Conservation (phyloP, 2,329 filamentous ascomycete species). For the Talaromyces sp. region DNA sequence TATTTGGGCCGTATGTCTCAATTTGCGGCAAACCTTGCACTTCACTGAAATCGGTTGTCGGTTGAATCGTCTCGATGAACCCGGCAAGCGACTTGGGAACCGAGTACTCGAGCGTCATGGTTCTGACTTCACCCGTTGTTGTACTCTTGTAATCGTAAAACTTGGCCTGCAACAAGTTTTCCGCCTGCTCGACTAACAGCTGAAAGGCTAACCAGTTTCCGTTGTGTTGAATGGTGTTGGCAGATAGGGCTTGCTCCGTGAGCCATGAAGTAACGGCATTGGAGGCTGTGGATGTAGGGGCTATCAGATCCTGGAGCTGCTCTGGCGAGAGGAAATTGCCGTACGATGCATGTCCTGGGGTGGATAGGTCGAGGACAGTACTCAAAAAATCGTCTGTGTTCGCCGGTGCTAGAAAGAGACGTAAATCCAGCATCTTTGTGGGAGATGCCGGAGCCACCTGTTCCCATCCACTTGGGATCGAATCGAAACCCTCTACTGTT, state of each 20-base stretch:
- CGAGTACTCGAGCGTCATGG: slow-evolving; percentile 3
- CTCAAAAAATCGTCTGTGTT: not conserved
- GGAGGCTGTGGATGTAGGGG: slow-evolving; percentile 1
- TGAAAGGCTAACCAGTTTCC: slow-evolving; percentile 9
- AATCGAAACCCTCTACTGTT: not conserved
- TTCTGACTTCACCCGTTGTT: not conserved
- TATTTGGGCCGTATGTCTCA: not conserved
- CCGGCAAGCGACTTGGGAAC: slow-evolving; percentile 9
- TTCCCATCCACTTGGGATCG: slow-evolving; percentile 16
- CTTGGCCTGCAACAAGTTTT: slow-evolving; percentile 12
- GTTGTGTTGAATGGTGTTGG: not conserved
- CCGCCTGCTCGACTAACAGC: slow-evolving; percentile 1
- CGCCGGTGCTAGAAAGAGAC: not conserved
- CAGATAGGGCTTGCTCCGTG: not conserved
- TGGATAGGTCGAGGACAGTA: slow-evolving; percentile 1
- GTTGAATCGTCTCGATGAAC: slow-evolving; percentile 14
- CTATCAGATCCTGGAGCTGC: slow-evolving; percentile 10
- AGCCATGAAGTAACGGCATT: slow-evolving; percentile 13
- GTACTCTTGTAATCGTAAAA: slow-evolving; percentile 12
- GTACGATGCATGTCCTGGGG: slow-evolving; percentile 10
- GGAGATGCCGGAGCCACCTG: slow-evolving; percentile 4
- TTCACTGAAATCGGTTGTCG: slow-evolving; percentile 13
- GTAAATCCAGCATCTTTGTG: slow-evolving; percentile 6
- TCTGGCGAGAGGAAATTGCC: slow-evolving; percentile 6
- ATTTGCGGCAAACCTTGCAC: slow-evolving; percentile 1